Evolutionary conservation across 805 yeast genomes (phyloP).

Genomic region (Cyberlindnera saturnus): DNA sequence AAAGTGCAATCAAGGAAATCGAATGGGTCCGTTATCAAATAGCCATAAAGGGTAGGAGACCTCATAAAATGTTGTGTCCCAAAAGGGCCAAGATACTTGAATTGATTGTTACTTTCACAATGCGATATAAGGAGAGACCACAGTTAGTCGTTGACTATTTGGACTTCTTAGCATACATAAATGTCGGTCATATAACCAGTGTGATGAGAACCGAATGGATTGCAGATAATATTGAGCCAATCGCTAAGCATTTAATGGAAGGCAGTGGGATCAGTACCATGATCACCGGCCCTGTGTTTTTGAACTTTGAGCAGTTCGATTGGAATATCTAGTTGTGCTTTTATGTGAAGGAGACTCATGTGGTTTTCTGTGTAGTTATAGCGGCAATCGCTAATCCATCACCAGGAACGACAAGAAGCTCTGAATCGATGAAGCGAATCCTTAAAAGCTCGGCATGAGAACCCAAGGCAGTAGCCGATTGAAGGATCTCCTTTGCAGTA

Average conservation of each 20-base stretch:
- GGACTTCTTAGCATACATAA: background rate
- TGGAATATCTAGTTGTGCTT: no score
- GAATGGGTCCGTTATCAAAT: background rate
- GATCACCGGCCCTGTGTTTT: no score
- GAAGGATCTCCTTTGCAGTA: background rate
- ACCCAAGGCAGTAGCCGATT: background rate
- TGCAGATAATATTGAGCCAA: background rate
- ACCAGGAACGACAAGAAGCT: background rate
- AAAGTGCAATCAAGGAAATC: background rate
- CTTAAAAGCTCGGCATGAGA: constrained; percentile 3
- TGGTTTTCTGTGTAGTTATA: no score
- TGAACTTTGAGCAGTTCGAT: no score
- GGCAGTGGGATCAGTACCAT: no score
- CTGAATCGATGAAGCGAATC: background rate
- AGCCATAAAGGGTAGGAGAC: background rate
- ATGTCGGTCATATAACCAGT: background rate
- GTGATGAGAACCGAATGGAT: background rate
- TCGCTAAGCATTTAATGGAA: background rate
- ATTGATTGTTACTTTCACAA: background rate
- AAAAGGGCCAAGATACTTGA: background rate
- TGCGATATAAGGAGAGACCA: background rate
- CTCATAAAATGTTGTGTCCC: background rate
- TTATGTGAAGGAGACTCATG: no score
- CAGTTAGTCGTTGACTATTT: constrained; percentile 1
- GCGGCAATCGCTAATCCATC: constrained; percentile 1